Base-by-base conservation (phyloP, 2,329 filamentous ascomycete genomes). In the Stagonosporopsis rhizophila region DNA sequence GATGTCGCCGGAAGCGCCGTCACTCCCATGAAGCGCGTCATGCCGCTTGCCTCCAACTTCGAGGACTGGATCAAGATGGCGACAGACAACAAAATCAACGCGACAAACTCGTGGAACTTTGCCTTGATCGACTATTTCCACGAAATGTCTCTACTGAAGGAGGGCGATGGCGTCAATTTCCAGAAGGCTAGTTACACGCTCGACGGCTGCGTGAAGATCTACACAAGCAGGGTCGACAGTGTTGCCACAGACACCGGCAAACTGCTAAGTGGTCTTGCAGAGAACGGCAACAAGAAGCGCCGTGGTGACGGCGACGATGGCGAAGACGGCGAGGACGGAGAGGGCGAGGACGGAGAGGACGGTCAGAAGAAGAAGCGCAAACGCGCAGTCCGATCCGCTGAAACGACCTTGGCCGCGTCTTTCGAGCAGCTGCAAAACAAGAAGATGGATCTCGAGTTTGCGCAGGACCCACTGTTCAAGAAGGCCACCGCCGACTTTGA, bases 21-120 rank as follows among this genome's bases (percentile, higher is more conserved):
- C 50, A 97, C 95, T 57, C 95, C 94, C 50, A 94, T 96, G 89
- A 96, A 96, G 83, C 90, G 93, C 59, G 91, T 70, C 30, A 67
- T 96, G 25, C 95, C 95, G 1, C 90, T 99, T 67, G 82, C 99
- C 51, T 95, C 95, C 71, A 99, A 99, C 78, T 99, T 98, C 69
- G 95, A 99, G 76, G 95, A 99, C 75, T 98, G 94, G 95, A 98
- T 99, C 92, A 99, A 98, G 83, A 96, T 99, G 92, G 95, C 95
- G 2, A 98, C 95, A 15, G 95, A 99, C 80, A 99, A 99, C 70
- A 83, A 83, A 75, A 99, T 99, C 82, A 99, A 98, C 75, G 94
- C 95, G 44, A 87, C 89, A 57, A 99, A 99, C 77, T 97, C 93
- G 27, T 99, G 95, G 95, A 98, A 98, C 77, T 98, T 99, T 79